Conservation (phyloP, 1,284 basidiomycete genomes). For the Grifola frondosa region DNA sequence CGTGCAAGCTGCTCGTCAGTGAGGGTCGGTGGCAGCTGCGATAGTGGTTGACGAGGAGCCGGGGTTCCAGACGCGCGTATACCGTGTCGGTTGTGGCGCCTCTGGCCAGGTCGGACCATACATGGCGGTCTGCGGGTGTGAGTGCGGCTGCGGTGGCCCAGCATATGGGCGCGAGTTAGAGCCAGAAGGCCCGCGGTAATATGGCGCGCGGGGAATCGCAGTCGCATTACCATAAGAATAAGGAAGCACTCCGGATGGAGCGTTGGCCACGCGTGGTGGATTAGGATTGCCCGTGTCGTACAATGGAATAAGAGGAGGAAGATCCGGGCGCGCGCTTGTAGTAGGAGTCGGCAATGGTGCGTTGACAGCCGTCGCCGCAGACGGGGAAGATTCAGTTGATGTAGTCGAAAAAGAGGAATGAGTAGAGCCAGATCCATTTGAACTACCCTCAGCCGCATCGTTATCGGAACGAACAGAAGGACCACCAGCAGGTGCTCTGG, state of each 20-base stretch:
- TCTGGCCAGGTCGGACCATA: neutral
- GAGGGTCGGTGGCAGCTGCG: slow-evolving; percentile 46
- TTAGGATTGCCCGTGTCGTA: slow-evolving; percentile 34
- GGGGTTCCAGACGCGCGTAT: slow-evolving; percentile 7
- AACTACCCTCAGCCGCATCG: neutral
- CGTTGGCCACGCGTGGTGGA: slow-evolving; percentile 1
- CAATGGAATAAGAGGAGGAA: slow-evolving; percentile 46
- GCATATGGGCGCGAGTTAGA: neutral
- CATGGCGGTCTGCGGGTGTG: neutral
- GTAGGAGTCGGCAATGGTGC: neutral
- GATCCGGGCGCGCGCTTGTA: slow-evolving; percentile 20
- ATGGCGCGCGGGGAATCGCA: slow-evolving; percentile 1
- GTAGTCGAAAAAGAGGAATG: neutral
- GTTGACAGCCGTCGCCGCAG: neutral
- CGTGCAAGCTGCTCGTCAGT: slow-evolving; percentile 59
- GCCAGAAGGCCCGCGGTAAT: neutral
- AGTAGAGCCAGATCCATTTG: neutral
- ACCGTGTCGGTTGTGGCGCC: slow-evolving; percentile 5
- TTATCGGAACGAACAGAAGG: neutral
- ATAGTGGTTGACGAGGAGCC: slow-evolving; percentile 24
- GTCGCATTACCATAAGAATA: no score
- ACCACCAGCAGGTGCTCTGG: slow-evolving; percentile 1
- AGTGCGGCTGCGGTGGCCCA: neutral
- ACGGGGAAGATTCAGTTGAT: neutral
- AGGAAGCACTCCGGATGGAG: neutral